A percentile compares a stretch with the other conserved stretches of the same genome.
phyloP scores from a whole-genome alignment of 2,329 filamentous ascomycete species.

The Colletotrichum caudatum region DNA sequence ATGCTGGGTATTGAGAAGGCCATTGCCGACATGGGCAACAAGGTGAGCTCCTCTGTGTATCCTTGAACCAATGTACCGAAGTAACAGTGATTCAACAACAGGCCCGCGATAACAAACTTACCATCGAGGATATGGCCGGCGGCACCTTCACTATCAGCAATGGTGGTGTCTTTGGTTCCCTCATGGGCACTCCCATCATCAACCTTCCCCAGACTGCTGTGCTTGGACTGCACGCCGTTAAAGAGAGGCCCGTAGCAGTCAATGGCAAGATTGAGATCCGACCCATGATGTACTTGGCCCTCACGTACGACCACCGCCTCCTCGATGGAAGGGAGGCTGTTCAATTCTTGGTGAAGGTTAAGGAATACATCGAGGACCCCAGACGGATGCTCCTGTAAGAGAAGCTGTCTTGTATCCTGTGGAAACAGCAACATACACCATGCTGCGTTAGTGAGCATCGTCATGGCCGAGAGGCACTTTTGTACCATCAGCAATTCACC shows the following conservation, averaged over 20 bases:
- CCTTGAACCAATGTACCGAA: background rate
- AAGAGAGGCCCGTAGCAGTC: conserved; percentile 89
- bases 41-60: conserved; percentile 68
- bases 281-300: conserved; percentile 99
- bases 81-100: conserved; percentile 50
- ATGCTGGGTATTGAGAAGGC: conserved; percentile 89
- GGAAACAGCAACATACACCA: conserved; percentile 11
- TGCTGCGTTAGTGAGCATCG: background rate
- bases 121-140: conserved; percentile 99
- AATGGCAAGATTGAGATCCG: conserved; percentile 96
- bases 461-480: background rate
- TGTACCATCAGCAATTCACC: conserved; percentile 10
- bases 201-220: conserved; percentile 95
- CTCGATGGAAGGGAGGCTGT: conserved; percentile 95
- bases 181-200: conserved; percentile 99
- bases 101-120: conserved; percentile 96
- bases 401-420: background rate
- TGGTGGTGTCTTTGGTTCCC: conserved; percentile 94
- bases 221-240: conserved; percentile 94
- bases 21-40: conserved; percentile 95
- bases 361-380: conserved; percentile 97
- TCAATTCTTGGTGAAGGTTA: conserved; percentile 95
- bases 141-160: conserved; percentile 99
- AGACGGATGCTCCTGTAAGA: conserved; percentile 83
- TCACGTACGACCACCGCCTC: conserved; percentile 97